Base-by-base conservation (phyloP, 23 red algal genomes). In the Gracilaria vermiculophylla region DNA sequence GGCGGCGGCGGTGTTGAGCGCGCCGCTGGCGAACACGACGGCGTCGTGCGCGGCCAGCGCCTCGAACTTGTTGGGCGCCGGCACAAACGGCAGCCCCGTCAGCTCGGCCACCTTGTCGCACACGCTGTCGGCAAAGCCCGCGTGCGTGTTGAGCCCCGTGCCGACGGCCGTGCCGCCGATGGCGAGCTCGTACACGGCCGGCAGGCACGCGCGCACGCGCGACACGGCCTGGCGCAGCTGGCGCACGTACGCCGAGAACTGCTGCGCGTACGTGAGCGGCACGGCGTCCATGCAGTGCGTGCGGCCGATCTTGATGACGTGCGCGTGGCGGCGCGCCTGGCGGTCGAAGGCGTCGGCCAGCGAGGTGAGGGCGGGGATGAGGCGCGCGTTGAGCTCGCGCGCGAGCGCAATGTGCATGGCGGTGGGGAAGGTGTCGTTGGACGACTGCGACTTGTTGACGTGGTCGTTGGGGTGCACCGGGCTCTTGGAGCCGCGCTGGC, bases 391-490 rank as follows among this genome's bases (percentile, higher is more conserved):
- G n/a, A 98, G 16, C 58, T 94, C 69, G 39, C 58, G 45, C 3
- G 90, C 93, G 13, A 90, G 82, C n/a, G 97, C 97, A 19, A 99
- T 94, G 72, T 99, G 97, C 97, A 95, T 95, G 0, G 97, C 97
- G 0, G 92, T 99, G 19, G 97, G 97, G 65, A 99, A 99, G 10
- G 97, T 99, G 64, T 99, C 97, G 69, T 99, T 99, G 40, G 86
- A 92, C 6, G 87, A 93, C 89, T 99, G 97, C 24, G 80, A 74
- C 64, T 87, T 95, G 77, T 99, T 99, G 66, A 99, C 97, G 70
- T 99, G 97, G 53, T 99, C 97, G 60, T 99, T 99, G 19, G 97
- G 97, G 70, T 99, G 97, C 28, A 95, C 92, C 34, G 97, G 97
- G 11, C 2, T 27, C 48, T 99, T 99, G 50, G 97, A 95, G 4